Evolutionary conservation across 495 filamentous ascomycete species (phyloP), one percentile per base, ranked within the genome.

Genomic region (Penicillium ucsense): DNA sequence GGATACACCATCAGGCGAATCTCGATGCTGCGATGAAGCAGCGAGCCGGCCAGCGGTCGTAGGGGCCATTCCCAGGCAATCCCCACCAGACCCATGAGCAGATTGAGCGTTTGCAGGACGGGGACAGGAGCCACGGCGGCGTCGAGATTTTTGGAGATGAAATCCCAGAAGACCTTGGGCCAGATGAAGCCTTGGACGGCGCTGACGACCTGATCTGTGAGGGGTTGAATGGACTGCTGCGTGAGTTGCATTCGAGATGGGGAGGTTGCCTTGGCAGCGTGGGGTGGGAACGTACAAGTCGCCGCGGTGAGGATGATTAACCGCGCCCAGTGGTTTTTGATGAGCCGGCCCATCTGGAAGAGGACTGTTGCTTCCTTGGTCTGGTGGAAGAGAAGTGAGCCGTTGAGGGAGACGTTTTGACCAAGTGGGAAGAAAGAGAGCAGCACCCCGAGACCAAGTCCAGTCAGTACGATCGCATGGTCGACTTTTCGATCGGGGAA

Each of bases 151-250:
- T 90, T 89, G 48, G 94, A 94, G 55, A 87, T 71, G 65, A 94
- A 94, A 70, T 99, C 94, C 86, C 87, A 99, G 72, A 99, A 94
- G 54, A 97, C 81, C 71, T 99, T 99, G 46, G 94, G 94, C 90
- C 90, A 99, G 78, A 97, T 94, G 79, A 88, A 95, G 57, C 81
- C 84, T 70, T 89, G 76, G 44, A 99, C 65, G 1, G 84, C 81
- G 50, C 89, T 88, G 53, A 79, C 84, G 46, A 95, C 59, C 81
- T 99, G 94, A 61, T 94, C 89, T 88, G 56, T 28, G n/a, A 31
- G 29, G 31, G 30, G 28, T 5, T 29, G 1, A 38, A 8, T 31
- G 11, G 20, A 20, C 20, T 20, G 20, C 20, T 20, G 20, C 20
- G 20, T 20, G 1, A 20, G 20, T 20, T 12, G 9, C 8, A n/a